A percentile compares a stretch with the other conserved stretches of the same genome.
phyloP scores from a whole-genome alignment of 768 basidiomycete genomes.

The Holtermannia corniformis region DNA sequence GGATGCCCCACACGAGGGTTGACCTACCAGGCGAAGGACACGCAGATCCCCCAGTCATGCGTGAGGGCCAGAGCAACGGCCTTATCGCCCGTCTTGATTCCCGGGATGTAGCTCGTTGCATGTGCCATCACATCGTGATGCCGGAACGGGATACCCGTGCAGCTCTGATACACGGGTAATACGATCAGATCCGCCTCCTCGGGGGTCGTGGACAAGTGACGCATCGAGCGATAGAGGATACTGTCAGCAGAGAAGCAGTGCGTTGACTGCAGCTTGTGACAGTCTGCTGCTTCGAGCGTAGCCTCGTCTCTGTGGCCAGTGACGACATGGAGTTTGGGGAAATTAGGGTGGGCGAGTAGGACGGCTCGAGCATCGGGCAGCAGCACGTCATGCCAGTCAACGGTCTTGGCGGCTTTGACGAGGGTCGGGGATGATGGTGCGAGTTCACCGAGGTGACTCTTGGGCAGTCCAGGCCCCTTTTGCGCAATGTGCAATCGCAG shows the following conservation, averaged over 20 bases:
- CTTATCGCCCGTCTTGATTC: conserved; percentile 16
- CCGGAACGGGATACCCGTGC: conserved; percentile 25
- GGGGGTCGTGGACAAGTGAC: conserved; percentile 30
- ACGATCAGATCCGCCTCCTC: conserved; percentile 40
- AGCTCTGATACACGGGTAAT: conserved; percentile 38
- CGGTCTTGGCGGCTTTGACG: conserved; percentile 15
- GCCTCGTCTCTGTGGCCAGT: conserved; percentile 26
- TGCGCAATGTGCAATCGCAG: conserved; percentile 7
- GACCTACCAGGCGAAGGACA: conserved; percentile 35
- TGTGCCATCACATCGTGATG: conserved; percentile 25
- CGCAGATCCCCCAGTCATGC: conserved; percentile 42
- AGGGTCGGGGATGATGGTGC: conserved; percentile 9
- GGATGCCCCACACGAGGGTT: neutral
- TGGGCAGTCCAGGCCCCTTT: conserved; percentile 4
- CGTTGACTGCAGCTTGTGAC: conserved; percentile 28
- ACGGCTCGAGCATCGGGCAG: conserved; percentile 29
- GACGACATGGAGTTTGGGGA: conserved; percentile 37
- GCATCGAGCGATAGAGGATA: conserved; percentile 35
- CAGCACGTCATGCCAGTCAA: conserved; percentile 32
- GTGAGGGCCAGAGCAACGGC: conserved; percentile 31
- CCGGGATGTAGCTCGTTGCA: conserved; percentile 26
- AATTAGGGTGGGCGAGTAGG: conserved; percentile 23
- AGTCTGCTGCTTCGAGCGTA: conserved; percentile 23
- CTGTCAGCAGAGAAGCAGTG: conserved; percentile 41
- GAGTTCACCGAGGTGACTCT: conserved; percentile 6